A percentile compares a stretch with the other conserved stretches of the same genome.
Conservation (phyloP, 768 basidiomycete species). For the Atractiella rhizophila region DNA sequence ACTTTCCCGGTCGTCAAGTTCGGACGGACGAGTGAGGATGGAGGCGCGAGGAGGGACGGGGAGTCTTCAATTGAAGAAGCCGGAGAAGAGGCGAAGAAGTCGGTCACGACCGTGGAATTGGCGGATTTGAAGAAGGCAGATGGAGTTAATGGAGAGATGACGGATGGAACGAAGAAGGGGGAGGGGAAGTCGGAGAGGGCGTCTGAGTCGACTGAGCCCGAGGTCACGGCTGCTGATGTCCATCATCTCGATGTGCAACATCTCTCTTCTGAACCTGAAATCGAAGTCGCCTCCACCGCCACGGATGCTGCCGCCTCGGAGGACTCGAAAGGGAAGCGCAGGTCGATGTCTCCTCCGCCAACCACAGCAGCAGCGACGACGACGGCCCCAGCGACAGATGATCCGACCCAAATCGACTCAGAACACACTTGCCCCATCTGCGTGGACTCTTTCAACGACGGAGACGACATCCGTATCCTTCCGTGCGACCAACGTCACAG, state of each 20-base stretch:
- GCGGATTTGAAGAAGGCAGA: background rate
- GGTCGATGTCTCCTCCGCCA: background rate
- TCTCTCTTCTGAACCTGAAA: too few species aligned
- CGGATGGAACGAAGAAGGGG: too few species aligned
- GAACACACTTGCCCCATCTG: slow-evolving; percentile 90
- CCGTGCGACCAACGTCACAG: slow-evolving; percentile 77
- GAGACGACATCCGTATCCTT: slow-evolving; percentile 66
- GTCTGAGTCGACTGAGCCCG: too few species aligned
- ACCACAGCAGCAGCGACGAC: slow-evolving; percentile 1
- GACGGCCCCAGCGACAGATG: background rate
- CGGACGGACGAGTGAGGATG: slow-evolving; percentile 21
- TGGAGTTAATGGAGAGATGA: too few species aligned
- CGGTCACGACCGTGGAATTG: slow-evolving; percentile 11
- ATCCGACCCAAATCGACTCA: slow-evolving; percentile 27
- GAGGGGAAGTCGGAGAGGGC: too few species aligned
- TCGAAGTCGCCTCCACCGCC: too few species aligned
- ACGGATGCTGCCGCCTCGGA: too few species aligned
- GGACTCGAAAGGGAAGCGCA: too few species aligned
- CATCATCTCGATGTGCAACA: too few species aligned
- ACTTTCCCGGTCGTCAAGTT: slow-evolving; percentile 90
- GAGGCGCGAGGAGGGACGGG: background rate
- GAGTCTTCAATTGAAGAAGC: background rate
- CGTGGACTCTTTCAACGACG: slow-evolving; percentile 76
- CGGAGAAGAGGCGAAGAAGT: background rate
- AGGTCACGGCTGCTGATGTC: too few species aligned